A percentile compares a stretch with the other conserved stretches of the same genome.
Evolutionary conservation across 2,329 filamentous ascomycete genomes (phyloP).

Genomic region (Davidsoniella australis): DNA sequence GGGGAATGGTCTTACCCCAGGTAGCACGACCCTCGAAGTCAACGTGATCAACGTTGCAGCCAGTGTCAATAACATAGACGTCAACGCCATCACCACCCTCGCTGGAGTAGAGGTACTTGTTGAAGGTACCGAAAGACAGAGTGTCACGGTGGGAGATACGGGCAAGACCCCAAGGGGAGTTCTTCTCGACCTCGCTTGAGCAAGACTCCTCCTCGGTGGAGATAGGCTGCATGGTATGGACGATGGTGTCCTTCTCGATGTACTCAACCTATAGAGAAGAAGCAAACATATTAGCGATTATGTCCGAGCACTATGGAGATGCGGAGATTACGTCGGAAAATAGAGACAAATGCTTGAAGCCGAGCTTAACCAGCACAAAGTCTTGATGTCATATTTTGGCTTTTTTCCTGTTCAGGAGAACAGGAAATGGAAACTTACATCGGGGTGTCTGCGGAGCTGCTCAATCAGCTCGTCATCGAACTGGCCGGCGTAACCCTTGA

Average conservation of each 20-base stretch:
- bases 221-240: conserved; percentile 53
- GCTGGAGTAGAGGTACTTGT: conserved; percentile 88
- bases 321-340: not conserved
- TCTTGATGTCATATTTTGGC: not conserved
- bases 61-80: conserved; percentile 96
- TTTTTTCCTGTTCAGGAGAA: not conserved
- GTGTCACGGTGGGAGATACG: conserved; percentile 88
- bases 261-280: conserved; percentile 61
- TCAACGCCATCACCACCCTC: conserved; percentile 95
- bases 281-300: conserved; percentile 7
- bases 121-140: conserved; percentile 81
- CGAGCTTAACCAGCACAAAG: not conserved
- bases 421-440: conserved; percentile 52
- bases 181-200: conserved; percentile 58
- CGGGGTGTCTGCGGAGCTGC: conserved; percentile 82
- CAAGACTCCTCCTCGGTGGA: conserved; percentile 26
- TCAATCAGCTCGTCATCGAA: conserved; percentile 90
- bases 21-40: conserved; percentile 92
- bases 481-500: conserved; percentile 89
- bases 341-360: not conserved
- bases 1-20: conserved; percentile 94
- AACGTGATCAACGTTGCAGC: conserved; percentile 82
- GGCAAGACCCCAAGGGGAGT: conserved; percentile 95
- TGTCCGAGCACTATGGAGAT: conserved; percentile 1
- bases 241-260: conserved; percentile 85